These are phyloP conservation scores for Alliaria petiolata DNA, from an alignment of 345 rosid species.

Conservation along the genomic window DNA sequence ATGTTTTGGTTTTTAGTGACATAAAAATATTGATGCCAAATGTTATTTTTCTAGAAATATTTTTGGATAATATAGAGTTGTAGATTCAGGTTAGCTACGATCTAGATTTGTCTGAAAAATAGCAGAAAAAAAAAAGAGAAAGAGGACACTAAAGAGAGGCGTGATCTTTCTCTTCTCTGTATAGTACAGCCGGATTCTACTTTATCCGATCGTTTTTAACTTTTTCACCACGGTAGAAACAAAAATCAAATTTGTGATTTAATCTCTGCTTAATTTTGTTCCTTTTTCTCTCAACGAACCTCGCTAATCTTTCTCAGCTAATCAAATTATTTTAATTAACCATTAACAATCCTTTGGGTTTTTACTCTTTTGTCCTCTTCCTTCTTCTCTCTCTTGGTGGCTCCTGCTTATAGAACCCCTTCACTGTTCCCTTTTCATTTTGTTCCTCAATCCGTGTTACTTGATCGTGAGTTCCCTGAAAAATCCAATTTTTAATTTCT, in stretches of 20 bases:
- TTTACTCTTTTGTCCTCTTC: constrained; percentile 27
- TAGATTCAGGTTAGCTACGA: constrained; percentile 16
- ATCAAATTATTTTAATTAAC: background rate
- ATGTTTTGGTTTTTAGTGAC: too few relatives aligned
- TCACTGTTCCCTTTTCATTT: constrained; percentile 11
- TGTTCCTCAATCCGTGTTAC: constrained; percentile 1
- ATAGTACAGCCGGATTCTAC: background rate
- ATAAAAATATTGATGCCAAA: background rate
- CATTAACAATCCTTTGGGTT: background rate
- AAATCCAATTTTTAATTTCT: constrained; percentile 15
- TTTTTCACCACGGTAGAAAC: background rate
- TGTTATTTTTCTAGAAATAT: background rate
- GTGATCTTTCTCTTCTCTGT: constrained; percentile 2
- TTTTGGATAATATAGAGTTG: constrained; percentile 4
- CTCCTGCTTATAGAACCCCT: constrained; percentile 18
- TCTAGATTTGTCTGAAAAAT: constrained; percentile 1
- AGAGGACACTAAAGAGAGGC: background rate
- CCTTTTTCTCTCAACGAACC: background rate
- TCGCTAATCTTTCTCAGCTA: constrained; percentile 1
- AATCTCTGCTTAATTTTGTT: background rate
- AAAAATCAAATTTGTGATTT: background rate
- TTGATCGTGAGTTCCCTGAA: constrained; percentile 23
- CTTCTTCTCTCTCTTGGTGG: constrained; percentile 7
- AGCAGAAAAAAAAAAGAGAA: constrained; percentile 8
- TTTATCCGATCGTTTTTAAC: background rate